These are phyloP conservation scores for Stagonosporopsis vannaccii DNA, from an alignment of 2,329 filamentous ascomycete genomes.

Conservation along the genomic window DNA sequence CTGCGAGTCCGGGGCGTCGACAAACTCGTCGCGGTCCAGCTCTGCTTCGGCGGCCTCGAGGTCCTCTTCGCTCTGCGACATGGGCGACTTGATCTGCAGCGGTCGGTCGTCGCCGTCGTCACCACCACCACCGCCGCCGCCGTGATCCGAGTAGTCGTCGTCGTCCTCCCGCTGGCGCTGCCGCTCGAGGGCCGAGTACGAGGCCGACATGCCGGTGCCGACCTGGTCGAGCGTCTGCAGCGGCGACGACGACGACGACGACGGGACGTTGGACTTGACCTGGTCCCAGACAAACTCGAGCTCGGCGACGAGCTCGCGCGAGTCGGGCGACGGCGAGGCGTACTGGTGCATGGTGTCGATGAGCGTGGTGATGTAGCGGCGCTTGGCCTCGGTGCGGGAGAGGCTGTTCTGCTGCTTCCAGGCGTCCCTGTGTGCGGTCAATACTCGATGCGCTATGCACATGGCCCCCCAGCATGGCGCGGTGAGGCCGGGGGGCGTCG, in stretches of 20 bases:
- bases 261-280: constrained; percentile 81
- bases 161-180: constrained; percentile 18
- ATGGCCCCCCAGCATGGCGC: constrained; percentile 6
- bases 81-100: constrained; percentile 75
- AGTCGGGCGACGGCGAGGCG: constrained; percentile 83
- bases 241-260: constrained; percentile 61
- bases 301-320: constrained; percentile 85
- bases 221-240: constrained; percentile 47
- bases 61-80: constrained; percentile 75
- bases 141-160: constrained; percentile 16
- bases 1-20: constrained; percentile 58
- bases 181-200: constrained; percentile 28
- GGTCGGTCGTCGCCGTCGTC: constrained; percentile 28
- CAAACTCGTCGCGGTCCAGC: constrained; percentile 53
- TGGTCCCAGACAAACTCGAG: constrained; percentile 99
- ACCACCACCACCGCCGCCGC: constrained; percentile 19
- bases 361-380: constrained; percentile 88
- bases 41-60: constrained; percentile 48
- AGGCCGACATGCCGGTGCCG: constrained; percentile 41
- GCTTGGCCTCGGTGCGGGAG: constrained; percentile 89
- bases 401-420: constrained; percentile 90
- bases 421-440: constrained; percentile 70
- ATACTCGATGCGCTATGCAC: background rate
- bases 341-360: constrained; percentile 98
- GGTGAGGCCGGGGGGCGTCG: too few relatives aligned